These are phyloP conservation scores for Boeremia exigua DNA, from an alignment of 2,329 filamentous ascomycete genomes.

Conservation along the genomic window DNA sequence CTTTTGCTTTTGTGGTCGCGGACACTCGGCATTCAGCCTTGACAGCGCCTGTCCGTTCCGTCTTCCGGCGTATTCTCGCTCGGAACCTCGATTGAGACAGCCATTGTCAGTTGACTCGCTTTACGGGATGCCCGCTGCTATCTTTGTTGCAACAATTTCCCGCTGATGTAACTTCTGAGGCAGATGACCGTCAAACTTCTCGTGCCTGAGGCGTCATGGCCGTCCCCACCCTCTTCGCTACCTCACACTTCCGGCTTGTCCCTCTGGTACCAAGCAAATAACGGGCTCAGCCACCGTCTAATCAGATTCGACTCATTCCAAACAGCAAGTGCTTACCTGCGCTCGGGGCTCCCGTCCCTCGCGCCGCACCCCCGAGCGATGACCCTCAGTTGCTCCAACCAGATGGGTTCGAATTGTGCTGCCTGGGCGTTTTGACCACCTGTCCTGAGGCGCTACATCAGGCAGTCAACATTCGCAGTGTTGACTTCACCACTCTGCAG, in stretches of 20 bases:
- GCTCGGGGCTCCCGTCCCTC: constrained; percentile 23
- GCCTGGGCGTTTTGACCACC: constrained; percentile 36
- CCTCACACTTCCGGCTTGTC: constrained; percentile 32
- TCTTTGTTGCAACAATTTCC: constrained; percentile 23
- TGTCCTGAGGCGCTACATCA: constrained; percentile 8
- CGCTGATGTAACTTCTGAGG: constrained; percentile 31
- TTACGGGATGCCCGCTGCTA: constrained; percentile 21
- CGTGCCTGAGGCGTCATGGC: constrained; percentile 30
- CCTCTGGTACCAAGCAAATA: constrained; percentile 22
- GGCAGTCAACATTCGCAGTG: constrained; percentile 21
- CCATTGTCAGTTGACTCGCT: constrained; percentile 27
- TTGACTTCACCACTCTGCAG: constrained; percentile 6
- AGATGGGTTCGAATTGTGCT: constrained; percentile 34
- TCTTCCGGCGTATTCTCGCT: constrained; percentile 18
- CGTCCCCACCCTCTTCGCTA: constrained; percentile 22
- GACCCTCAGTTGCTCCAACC: constrained; percentile 35
- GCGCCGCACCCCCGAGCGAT: constrained; percentile 25
- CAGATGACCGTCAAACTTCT: constrained; percentile 41
- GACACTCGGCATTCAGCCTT: constrained; percentile 27
- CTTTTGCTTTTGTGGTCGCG: constrained; percentile 6
- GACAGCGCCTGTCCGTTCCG: constrained; percentile 20
- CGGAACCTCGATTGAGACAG: not conserved
- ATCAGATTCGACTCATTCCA: constrained; percentile 31
- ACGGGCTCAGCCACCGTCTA: constrained; percentile 35
- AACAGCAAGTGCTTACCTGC: constrained; percentile 24